Base-by-base conservation (phyloP, 495 filamentous ascomycete genomes). In the Aspergillus taichungensis region DNA sequence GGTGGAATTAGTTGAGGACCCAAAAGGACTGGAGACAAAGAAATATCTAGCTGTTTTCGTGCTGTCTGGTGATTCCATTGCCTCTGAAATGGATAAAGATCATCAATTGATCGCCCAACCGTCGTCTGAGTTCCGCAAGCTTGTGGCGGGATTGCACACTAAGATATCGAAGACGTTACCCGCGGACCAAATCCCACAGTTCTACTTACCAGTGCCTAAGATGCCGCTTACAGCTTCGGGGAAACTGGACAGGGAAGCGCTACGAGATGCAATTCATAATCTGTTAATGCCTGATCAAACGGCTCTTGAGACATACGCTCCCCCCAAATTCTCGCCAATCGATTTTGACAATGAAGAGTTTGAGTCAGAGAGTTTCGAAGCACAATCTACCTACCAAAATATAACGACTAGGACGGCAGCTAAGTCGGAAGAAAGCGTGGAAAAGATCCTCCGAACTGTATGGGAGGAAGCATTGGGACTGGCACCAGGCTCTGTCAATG, bases 101-200 rank as follows among this genome's bases (percentile, higher is more conserved):
- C 8, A 52, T 1, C 13, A 41, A 0, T 14, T 56, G 0, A 46
- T 68, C 6, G 45, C 48, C 3, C 39, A 40, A 3, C 46, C 53
- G 4, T 50, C 52, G 0, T 29, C 49, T 10, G 43, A 57, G 3
- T 37, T 62, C 33, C 57, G 57, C 24, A 27, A 50, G 2, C 40
- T 47, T 6, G 43, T 53, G 30, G 30, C 44, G 0, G 46, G 47
- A 29, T 11, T 68, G 8, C 49, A 66, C 37, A 38, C 47, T 3
- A 37, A 60, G 35, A 46, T 74, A 13, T 48, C 46, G 1, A 54
- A 45, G 27, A 40, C 41, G 3, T 48, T 68, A 12, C 61, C 71
- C 10, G 40, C 42, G 18, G 76, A 73, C 53, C 82, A 82, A 73
- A 65, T 83, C 8, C 81, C 81, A 9, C 68, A 71, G 14, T 65